Evolutionary conservation across 2,329 filamentous ascomycete genomes (phyloP), one percentile per base, ranked within the genome.

Genomic region (Hypoxylon sp.): DNA sequence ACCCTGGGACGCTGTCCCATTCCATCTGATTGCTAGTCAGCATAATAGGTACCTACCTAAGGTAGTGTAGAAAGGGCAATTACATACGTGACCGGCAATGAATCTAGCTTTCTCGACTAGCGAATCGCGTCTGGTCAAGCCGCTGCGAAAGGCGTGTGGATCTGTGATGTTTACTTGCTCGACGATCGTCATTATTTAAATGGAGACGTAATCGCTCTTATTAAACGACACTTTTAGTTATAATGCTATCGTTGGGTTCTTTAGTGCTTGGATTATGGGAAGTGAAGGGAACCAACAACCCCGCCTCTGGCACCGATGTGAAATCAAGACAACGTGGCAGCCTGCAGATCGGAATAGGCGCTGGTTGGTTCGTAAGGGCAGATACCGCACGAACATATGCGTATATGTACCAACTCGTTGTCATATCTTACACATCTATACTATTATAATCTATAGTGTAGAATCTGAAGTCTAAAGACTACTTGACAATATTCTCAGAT

Each of bases 1-100:
- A 63, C 14, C 17, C 47, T 26, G 53, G 52, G n/a, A 24, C 19
- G 29, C 14, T 17, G 14, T 51, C 37, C 26, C 33, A 63, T 51
- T 26, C 42, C 53, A 54, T 51, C 53, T 59, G 33, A 11, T 42
- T 31, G 13, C 9, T 13, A 6, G 35, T 22, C 26, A 54, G n/a
- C 17, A 31, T 37, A 8, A 17, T 9, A 35, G 29, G n/a, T 22
- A 14, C 1, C 1, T 22, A 22, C 1, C 3, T 3, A 3, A 9
- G 8, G 13, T 11, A 1, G 3, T 5, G n/a, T 22, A 57, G 22
- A 13, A 2, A 9, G 17, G 1, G 14, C 5, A 13, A 6, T 24
- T 10, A 37, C 39, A 6, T 19, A 48, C 54, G 14, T 58, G 29
- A 29, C 42, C 13, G 5, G 26, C 6, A 13, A 58, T n/a, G 29